Evolutionary conservation across 1,139 yeast genomes (phyloP).

Genomic region (Kurtzmaniella quercitrusa): DNA sequence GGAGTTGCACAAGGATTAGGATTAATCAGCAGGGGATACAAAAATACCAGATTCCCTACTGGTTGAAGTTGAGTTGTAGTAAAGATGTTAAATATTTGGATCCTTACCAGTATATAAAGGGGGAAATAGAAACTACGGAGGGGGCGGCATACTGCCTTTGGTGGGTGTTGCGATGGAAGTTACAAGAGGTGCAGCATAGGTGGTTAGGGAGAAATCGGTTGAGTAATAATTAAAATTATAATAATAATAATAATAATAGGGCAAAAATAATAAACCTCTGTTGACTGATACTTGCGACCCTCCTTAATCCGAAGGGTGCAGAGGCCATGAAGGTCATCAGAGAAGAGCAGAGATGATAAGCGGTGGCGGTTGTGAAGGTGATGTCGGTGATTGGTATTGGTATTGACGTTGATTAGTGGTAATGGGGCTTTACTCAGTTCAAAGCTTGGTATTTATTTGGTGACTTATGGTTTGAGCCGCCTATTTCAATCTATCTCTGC

Average conservation of each 20-base stretch:
- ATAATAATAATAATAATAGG: background rate
- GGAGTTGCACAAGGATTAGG: too few relatives aligned
- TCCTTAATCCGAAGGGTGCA: background rate
- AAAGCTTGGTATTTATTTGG: too few relatives aligned
- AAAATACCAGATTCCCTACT: too few relatives aligned
- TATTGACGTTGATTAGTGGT: too few relatives aligned
- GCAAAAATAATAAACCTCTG: background rate
- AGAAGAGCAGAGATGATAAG: too few relatives aligned
- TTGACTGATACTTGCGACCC: background rate
- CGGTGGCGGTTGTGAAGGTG: too few relatives aligned
- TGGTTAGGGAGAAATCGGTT: background rate
- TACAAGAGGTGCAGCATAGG: background rate
- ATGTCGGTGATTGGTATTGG: too few relatives aligned
- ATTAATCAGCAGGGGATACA: background rate
- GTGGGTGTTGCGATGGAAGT: background rate
- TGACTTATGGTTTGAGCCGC: too few relatives aligned
- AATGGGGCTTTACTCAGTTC: too few relatives aligned
- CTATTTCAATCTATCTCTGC: too few relatives aligned
- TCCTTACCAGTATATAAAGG: background rate
- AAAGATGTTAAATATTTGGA: background rate
- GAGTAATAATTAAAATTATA: background rate
- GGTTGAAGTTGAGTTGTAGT: background rate
- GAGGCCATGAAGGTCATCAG: too few relatives aligned
- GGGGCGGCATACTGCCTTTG: background rate
- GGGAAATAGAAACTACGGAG: background rate